These are phyloP conservation scores for Fragaria nilgerrensis DNA, from an alignment of 306 rosid genomes.

Conservation along the genomic window DNA sequence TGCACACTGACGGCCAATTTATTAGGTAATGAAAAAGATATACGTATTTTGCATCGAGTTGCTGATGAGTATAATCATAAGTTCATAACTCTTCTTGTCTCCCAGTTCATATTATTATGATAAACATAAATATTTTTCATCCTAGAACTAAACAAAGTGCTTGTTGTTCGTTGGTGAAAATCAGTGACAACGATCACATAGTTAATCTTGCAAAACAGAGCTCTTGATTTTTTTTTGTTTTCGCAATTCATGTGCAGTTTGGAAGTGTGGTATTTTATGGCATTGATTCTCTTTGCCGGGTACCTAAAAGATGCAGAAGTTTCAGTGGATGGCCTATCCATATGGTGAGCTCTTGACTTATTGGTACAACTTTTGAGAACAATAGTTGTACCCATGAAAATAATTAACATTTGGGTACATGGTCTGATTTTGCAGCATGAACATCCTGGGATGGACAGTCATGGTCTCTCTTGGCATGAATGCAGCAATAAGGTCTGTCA, in stretches of 20 bases:
- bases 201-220: background rate
- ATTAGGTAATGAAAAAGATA: too few relatives aligned
- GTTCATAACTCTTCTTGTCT: too few relatives aligned
- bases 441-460: constrained; percentile 72
- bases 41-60: too few relatives aligned
- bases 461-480: constrained; percentile 65
- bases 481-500: constrained; percentile 62
- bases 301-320: constrained; percentile 70
- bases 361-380: background rate
- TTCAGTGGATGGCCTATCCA: constrained; percentile 73
- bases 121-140: too few relatives aligned
- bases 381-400: background rate
- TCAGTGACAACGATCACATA: too few relatives aligned
- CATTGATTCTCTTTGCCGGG: constrained; percentile 78
- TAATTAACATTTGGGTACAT: background rate
- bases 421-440: constrained; percentile 49
- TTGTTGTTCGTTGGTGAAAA: too few relatives aligned
- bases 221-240: background rate
- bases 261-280: constrained; percentile 86
- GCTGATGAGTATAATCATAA: too few relatives aligned
- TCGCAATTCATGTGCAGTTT: constrained; percentile 39
- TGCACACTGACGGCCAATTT: too few relatives aligned
- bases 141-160: too few relatives aligned
- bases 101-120: too few relatives aligned
- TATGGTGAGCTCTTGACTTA: constrained; percentile 48